Evolutionary conservation across 768 basidiomycete species (phyloP).

Genomic region (Crucibulum laeve): DNA sequence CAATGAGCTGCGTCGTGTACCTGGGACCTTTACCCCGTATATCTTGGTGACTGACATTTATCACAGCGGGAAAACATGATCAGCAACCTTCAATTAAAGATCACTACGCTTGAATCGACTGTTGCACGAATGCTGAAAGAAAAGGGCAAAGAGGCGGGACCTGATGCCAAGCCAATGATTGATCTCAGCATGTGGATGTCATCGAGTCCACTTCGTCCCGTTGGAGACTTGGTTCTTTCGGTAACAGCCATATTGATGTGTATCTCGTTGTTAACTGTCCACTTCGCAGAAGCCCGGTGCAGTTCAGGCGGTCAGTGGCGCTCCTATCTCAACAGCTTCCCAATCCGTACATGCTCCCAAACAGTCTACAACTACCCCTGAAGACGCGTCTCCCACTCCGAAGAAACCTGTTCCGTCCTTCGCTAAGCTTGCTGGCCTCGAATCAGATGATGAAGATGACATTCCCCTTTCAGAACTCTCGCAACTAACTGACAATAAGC

Average conservation of each 20-base stretch:
- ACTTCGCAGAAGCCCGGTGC: background rate
- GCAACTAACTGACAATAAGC: constrained; percentile 9
- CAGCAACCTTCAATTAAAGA: constrained; percentile 36
- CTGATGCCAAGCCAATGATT: constrained; percentile 29
- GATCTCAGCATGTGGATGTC: constrained; percentile 34
- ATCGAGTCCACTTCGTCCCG: constrained; percentile 22
- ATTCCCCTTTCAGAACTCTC: constrained; percentile 16
- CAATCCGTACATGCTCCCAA: background rate
- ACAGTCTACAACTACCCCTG: background rate
- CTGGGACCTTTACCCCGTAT: constrained; percentile 10
- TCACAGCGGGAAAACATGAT: constrained; percentile 45
- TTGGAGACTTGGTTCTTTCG: background rate
- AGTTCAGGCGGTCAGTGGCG: background rate
- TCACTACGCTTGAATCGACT: constrained; percentile 39
- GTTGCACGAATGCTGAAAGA: constrained; percentile 42
- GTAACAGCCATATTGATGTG: no score
- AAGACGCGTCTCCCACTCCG: background rate
- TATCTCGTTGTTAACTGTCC: background rate
- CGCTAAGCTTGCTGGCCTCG: constrained; percentile 8
- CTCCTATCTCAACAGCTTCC: background rate
- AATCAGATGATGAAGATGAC: constrained; percentile 19
- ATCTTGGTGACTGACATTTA: constrained; percentile 5
- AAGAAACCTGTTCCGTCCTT: constrained; percentile 3
- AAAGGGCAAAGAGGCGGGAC: constrained; percentile 20
- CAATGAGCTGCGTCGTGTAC: constrained; percentile 53